These are phyloP conservation scores for Candida saitoana DNA, from an alignment of 805 yeast species.

Conservation along the genomic window DNA sequence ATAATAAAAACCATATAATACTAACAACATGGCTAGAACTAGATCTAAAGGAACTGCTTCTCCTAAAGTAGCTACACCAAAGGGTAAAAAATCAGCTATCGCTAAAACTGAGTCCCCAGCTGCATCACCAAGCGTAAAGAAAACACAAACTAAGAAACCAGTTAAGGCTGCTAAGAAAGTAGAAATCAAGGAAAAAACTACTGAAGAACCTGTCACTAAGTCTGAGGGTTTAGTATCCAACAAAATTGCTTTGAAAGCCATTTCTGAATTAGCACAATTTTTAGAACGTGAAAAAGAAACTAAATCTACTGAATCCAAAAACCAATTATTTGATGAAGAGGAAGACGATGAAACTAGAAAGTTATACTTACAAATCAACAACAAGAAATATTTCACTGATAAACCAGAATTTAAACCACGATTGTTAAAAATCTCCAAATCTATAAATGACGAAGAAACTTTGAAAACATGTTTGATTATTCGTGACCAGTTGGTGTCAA, in stretches of 20 bases:
- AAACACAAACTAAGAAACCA: constrained; percentile 10
- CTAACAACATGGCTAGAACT: constrained; percentile 26
- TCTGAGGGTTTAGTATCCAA: constrained; percentile 14
- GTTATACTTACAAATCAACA: constrained; percentile 58
- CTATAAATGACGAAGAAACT: constrained; percentile 38
- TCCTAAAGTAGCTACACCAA: constrained; percentile 23
- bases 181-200: not conserved
- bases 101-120: constrained; percentile 17
- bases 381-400: constrained; percentile 60
- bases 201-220: not conserved
- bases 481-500: constrained; percentile 53
- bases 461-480: constrained; percentile 62
- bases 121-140: constrained; percentile 21
- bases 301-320: constrained; percentile 23
- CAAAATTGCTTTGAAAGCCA: constrained; percentile 42
- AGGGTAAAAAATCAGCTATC: constrained; percentile 17
- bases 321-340: constrained; percentile 48
- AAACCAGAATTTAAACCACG: constrained; percentile 59
- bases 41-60: constrained; percentile 26
- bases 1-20: constrained; percentile 1
- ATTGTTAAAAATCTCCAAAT: constrained; percentile 42
- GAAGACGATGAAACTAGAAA: constrained; percentile 51
- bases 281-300: constrained; percentile 31
- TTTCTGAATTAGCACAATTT: constrained; percentile 64
- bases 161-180: constrained; percentile 4